A percentile compares a stretch with the other conserved stretches of the same genome.
Conservation (phyloP, 352 stramenopile genomes). For the Phytophthora europaea region DNA sequence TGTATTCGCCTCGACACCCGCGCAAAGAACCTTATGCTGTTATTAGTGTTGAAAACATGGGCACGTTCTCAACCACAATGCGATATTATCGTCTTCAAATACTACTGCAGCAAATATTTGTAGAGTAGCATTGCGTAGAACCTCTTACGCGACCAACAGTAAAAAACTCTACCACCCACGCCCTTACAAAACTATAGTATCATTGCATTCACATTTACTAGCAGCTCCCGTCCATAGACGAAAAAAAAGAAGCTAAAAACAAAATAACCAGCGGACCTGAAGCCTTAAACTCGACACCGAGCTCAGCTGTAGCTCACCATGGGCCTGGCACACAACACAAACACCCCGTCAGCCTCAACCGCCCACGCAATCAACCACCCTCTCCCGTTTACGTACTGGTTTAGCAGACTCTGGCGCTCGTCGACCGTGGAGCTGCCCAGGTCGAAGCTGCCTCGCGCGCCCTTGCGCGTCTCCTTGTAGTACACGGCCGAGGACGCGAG, state of each 20-base stretch:
- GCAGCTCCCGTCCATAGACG: neutral
- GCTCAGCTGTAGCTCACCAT: slow-evolving; percentile 49
- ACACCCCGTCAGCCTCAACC: neutral
- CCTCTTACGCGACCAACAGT: too few species aligned
- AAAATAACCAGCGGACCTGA: neutral
- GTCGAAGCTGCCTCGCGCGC: slow-evolving; percentile 47
- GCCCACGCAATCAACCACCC: neutral
- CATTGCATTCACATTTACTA: too few species aligned
- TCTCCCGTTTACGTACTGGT: slow-evolving; percentile 41
- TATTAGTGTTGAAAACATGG: neutral
- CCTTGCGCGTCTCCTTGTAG: slow-evolving; percentile 78
- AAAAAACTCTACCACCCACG: too few species aligned
- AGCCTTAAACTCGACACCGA: neutral
- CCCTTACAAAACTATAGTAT: too few species aligned
- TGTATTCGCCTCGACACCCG: neutral
- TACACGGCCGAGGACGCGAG: slow-evolving; percentile 74
- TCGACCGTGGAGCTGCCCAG: slow-evolving; percentile 51
- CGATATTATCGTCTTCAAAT: too few species aligned
- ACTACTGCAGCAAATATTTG: too few species aligned
- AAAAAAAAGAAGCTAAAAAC: neutral
- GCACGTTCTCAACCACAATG: too few species aligned
- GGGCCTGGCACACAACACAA: slow-evolving; percentile 19
- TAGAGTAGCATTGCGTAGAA: too few species aligned
- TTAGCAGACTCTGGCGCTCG: slow-evolving; percentile 74
- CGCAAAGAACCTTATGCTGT: neutral